Percentiles rank a stretch among this genome's conserved stretches.
Conservation (phyloP, 768 basidiomycete species). For the Hygrophoropsis aurantiaca region DNA sequence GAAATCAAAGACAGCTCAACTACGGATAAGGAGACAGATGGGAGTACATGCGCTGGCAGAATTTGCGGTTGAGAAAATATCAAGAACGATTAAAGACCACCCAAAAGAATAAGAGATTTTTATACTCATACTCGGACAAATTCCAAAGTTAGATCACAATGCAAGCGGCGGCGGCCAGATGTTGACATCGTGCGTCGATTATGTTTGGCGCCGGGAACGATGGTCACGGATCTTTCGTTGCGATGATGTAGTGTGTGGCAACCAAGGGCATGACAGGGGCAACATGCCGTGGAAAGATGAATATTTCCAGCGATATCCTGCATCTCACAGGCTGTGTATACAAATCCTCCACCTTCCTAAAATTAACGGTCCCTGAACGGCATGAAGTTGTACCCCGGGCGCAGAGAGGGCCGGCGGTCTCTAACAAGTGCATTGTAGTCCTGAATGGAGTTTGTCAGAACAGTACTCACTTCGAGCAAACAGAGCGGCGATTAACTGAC, state of each 20-base stretch:
- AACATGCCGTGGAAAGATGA: constrained; percentile 26
- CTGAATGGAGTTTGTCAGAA: too few relatives aligned
- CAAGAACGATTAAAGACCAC: too few relatives aligned
- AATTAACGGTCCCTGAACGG: constrained; percentile 8
- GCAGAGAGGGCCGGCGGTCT: too few relatives aligned
- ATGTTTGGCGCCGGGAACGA: background rate
- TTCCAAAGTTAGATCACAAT: too few relatives aligned
- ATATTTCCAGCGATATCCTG: too few relatives aligned
- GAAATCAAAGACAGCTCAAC: background rate
- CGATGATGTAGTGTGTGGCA: constrained; percentile 20
- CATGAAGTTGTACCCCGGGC: background rate
- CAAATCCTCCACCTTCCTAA: background rate
- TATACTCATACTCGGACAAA: too few relatives aligned
- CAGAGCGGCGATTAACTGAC: too few relatives aligned
- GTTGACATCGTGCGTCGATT: background rate
- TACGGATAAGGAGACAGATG: background rate
- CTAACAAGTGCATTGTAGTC: too few relatives aligned
- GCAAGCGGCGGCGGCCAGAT: background rate
- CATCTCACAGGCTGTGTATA: constrained; percentile 3
- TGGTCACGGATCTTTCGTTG: constrained; percentile 19
- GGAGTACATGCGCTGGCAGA: background rate
- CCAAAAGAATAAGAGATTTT: too few relatives aligned
- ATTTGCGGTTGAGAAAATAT: too few relatives aligned
- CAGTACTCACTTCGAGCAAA: too few relatives aligned
- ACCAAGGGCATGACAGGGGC: constrained; percentile 21